phyloP scores from a whole-genome alignment of 768 basidiomycete genomes.

The Lentinula lateritia region DNA sequence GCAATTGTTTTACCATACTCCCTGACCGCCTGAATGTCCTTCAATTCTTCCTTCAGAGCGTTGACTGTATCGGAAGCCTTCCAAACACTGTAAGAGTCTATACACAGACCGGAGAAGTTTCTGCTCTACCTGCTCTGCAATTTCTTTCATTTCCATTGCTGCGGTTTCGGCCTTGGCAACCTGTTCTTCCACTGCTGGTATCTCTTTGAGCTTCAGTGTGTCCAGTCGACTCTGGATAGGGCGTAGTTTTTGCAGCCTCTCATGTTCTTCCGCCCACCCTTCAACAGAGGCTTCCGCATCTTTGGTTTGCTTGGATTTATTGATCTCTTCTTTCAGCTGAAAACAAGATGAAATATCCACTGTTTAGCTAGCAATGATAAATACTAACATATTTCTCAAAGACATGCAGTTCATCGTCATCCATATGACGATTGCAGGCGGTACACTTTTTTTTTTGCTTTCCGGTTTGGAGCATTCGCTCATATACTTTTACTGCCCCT shows the following conservation, averaged over 20 bases:
- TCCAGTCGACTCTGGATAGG: constrained; percentile 51
- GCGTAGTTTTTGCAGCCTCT: constrained; percentile 50
- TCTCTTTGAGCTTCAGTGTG: constrained; percentile 53
- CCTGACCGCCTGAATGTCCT: constrained; percentile 55
- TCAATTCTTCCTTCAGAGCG: constrained; percentile 50
- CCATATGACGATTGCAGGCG: constrained; percentile 69
- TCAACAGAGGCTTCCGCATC: constrained; percentile 33
- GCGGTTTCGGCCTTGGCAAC: constrained; percentile 50
- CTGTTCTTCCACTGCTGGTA: constrained; percentile 60
- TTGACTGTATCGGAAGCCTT: constrained; percentile 51
- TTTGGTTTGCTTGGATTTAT: constrained; percentile 44
- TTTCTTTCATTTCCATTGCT: constrained; percentile 37
- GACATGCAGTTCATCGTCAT: constrained; percentile 38
- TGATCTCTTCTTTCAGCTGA: constrained; percentile 63
- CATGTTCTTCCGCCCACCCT: constrained; percentile 58
- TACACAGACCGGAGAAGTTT: not conserved
- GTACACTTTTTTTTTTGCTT: constrained; percentile 64
- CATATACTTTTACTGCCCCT: constrained; percentile 36
- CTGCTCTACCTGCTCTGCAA: not conserved
- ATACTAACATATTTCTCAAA: constrained; percentile 70
- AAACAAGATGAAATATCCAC: not conserved
- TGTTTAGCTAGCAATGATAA: not conserved
- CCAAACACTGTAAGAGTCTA: not conserved
- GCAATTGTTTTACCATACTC: constrained; percentile 55
- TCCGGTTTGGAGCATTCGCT: constrained; percentile 49